Evolutionary conservation across 768 basidiomycete species (phyloP).

Genomic region (Hemileccinum rubropunctum): DNA sequence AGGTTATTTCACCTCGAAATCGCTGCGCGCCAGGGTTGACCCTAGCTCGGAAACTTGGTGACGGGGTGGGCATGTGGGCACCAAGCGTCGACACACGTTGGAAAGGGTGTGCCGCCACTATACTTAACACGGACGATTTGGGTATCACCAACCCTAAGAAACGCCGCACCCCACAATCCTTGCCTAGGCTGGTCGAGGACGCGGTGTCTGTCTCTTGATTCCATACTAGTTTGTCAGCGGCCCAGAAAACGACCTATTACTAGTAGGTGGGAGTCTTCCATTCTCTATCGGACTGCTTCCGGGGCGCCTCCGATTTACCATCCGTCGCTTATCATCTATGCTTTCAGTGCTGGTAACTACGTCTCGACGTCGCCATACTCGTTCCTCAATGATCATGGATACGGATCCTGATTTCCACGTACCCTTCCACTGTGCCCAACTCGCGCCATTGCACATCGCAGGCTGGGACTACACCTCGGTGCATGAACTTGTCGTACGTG

Average conservation of each 20-base stretch:
- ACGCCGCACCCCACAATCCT: background rate
- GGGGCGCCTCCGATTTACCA: background rate
- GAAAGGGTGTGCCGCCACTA: background rate
- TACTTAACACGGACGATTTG: background rate
- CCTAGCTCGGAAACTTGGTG: background rate
- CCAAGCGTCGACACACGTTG: background rate
- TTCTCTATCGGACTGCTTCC: background rate
- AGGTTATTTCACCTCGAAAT: too few relatives aligned
- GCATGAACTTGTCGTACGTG: constrained; percentile 28
- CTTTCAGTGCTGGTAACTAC: background rate
- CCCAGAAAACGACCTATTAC: background rate
- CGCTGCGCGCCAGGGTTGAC: background rate
- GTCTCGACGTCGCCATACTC: background rate
- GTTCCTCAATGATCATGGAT: constrained; percentile 14
- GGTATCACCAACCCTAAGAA: too few relatives aligned
- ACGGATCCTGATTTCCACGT: constrained; percentile 22
- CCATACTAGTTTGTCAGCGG: constrained; percentile 3
- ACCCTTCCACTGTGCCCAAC: constrained; percentile 30
- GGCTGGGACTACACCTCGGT: constrained; percentile 29
- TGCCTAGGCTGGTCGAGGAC: background rate
- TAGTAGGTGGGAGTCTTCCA: background rate
- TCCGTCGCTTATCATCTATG: background rate
- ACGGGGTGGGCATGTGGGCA: constrained; percentile 16
- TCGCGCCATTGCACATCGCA: constrained; percentile 25
- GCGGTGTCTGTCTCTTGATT: constrained; percentile 9